phyloP scores from a whole-genome alignment of 371 early-diverging fungal genomes.

The Apophysomyces sp. region DNA sequence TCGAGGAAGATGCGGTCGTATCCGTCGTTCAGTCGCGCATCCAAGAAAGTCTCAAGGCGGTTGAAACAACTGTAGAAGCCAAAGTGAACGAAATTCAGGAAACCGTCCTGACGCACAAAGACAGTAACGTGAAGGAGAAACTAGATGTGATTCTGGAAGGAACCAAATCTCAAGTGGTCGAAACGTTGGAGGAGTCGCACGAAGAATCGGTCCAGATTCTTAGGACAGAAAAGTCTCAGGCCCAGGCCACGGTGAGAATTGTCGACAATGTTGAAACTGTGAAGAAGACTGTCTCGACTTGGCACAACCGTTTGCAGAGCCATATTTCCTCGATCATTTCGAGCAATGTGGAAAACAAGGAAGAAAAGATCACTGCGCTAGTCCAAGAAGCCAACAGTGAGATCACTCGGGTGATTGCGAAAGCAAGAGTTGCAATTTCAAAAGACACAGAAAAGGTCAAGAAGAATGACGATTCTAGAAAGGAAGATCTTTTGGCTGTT shows the following conservation, averaged over 20 bases:
- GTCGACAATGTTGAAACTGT: conserved; percentile 30
- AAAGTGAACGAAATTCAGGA: conserved; percentile 20
- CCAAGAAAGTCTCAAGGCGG: conserved; percentile 14
- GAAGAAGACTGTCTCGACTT: conserved; percentile 14
- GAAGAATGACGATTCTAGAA: not conserved
- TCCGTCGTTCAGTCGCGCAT: conserved; percentile 15
- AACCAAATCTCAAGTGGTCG: conserved; percentile 11
- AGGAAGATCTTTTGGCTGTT: not conserved
- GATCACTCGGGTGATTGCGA: not conserved
- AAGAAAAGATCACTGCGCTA: not conserved
- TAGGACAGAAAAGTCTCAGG: conserved; percentile 15
- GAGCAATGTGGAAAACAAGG: not conserved
- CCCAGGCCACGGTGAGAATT: conserved; percentile 17
- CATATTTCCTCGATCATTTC: not conserved
- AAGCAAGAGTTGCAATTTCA: not conserved
- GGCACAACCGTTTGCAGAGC: conserved; percentile 7
- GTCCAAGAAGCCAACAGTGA: not conserved
- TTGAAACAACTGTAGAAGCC: conserved; percentile 10
- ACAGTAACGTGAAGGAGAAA: conserved; percentile 17
- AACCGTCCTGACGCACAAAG: conserved; percentile 8
- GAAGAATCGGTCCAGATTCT: conserved; percentile 14
- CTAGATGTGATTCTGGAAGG: conserved; percentile 12
- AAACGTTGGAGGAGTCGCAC: conserved; percentile 10
- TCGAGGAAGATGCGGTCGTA: conserved; percentile 20
- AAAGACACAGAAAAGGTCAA: not conserved